Evolutionary conservation across 176 grass and related monocot genomes (phyloP).

Genomic region (Oryza australiensis): DNA sequence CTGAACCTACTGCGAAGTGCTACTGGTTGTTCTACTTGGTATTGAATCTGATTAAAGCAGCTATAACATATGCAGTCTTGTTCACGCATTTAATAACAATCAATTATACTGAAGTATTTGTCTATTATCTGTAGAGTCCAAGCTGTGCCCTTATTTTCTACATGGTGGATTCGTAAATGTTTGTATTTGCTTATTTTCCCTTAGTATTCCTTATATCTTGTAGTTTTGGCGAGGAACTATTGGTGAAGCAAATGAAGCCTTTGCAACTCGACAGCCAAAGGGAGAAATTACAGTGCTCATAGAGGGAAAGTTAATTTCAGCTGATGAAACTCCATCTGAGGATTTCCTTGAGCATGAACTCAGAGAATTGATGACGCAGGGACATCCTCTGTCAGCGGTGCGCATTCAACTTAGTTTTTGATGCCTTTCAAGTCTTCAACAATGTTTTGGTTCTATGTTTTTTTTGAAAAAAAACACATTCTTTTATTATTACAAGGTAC

Average conservation of each 20-base stretch:
- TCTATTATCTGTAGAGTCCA: background rate
- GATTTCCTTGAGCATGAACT: slow-evolving; percentile 79
- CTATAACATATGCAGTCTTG: background rate
- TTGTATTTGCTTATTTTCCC: background rate
- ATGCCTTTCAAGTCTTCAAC: slow-evolving; percentile 30
- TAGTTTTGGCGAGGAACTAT: slow-evolving; percentile 96
- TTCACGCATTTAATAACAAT: background rate
- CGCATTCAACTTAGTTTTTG: slow-evolving; percentile 35
- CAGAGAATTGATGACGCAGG: slow-evolving; percentile 60
- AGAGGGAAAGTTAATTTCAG: slow-evolving; percentile 55
- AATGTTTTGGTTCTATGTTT: background rate
- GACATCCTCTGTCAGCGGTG: slow-evolving; percentile 79
- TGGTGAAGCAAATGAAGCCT: slow-evolving; percentile 75
- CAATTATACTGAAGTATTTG: background rate
- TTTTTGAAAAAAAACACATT: background rate
- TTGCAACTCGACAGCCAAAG: slow-evolving; percentile 56
- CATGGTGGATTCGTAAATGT: background rate
- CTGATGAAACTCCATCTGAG: slow-evolving; percentile 66
- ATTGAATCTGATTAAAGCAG: background rate
- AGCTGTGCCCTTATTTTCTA: background rate
- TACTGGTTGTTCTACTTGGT: slow-evolving; percentile 1
- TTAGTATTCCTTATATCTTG: slow-evolving; percentile 27
- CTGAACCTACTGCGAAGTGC: background rate
- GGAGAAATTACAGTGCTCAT: slow-evolving; percentile 91
- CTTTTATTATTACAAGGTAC: background rate